phyloP scores from a whole-genome alignment of 768 basidiomycete genomes.

The Steccherinum ochraceum region DNA sequence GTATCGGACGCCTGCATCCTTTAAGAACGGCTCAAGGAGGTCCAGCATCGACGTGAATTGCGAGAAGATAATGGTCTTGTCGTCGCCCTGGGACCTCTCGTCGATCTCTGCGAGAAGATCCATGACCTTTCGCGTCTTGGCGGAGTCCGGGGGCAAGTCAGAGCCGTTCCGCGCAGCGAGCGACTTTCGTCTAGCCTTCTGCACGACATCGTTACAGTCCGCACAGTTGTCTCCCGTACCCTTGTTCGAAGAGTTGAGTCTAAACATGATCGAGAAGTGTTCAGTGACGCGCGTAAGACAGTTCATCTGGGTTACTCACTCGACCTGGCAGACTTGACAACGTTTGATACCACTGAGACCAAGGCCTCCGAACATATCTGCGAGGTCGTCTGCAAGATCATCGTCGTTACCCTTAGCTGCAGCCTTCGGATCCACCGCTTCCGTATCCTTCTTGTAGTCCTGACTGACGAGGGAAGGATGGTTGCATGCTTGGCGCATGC shows the following conservation, averaged over 20 bases:
- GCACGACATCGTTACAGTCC: slow-evolving; percentile 51
- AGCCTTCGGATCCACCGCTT: slow-evolving; percentile 65
- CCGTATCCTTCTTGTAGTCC: slow-evolving; percentile 66
- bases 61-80: slow-evolving; percentile 96
- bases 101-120: slow-evolving; percentile 65
- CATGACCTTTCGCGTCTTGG: slow-evolving; percentile 84
- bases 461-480: slow-evolving; percentile 80
- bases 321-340: slow-evolving; percentile 71
- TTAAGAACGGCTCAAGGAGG: slow-evolving; percentile 80
- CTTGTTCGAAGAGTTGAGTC: slow-evolving; percentile 21
- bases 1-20: slow-evolving; percentile 57
- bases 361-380: slow-evolving; percentile 63
- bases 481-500: slow-evolving; percentile 91
- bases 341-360: slow-evolving; percentile 53
- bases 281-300: not conserved
- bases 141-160: slow-evolving; percentile 60
- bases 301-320: slow-evolving; percentile 38
- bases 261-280: not conserved
- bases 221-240: slow-evolving; percentile 26
- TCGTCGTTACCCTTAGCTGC: slow-evolving; percentile 48
- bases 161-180: slow-evolving; percentile 18
- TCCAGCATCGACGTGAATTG: slow-evolving; percentile 89
- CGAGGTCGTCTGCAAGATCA: slow-evolving; percentile 67
- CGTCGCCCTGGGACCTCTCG: slow-evolving; percentile 45
- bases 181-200: slow-evolving; percentile 38